phyloP scores from a whole-genome alignment of 345 rosid species.

The Pugionium dolabratum region DNA sequence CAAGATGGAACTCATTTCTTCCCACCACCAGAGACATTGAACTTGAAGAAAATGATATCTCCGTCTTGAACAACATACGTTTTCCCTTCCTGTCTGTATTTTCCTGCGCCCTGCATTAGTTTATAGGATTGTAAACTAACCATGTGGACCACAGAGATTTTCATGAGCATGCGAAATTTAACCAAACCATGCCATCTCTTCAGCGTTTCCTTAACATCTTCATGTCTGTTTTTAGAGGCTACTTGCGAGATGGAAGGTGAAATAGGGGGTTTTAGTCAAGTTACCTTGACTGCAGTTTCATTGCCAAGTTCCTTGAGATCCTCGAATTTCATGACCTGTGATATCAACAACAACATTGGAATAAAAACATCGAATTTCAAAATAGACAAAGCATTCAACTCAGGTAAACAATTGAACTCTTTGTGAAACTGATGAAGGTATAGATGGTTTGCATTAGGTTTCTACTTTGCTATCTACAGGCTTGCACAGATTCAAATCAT shows the following conservation, averaged over 20 bases:
- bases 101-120: constrained; percentile 77
- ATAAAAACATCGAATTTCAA: constrained; percentile 1
- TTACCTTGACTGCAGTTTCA: constrained; percentile 90
- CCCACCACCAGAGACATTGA: constrained; percentile 95
- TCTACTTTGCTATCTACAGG: constrained; percentile 5
- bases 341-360: constrained; percentile 27
- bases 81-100: constrained; percentile 93
- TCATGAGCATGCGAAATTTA: neutral
- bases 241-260: neutral
- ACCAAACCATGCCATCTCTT: constrained; percentile 1
- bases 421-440: constrained; percentile 3
- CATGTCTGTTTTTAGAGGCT: constrained; percentile 1
- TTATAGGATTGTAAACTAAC: neutral
- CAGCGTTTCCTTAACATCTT: neutral
- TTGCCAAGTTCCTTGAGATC: constrained; percentile 90
- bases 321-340: constrained; percentile 92
- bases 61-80: constrained; percentile 94
- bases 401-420: neutral
- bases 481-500: constrained; percentile 8
- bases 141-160: neutral
- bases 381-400: constrained; percentile 22
- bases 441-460: neutral
- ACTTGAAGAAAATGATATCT: constrained; percentile 93
- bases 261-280: neutral
- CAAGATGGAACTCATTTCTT: constrained; percentile 64